Percentiles rank a stretch among this genome's conserved stretches.
Evolutionary conservation across 2,329 filamentous ascomycete genomes (phyloP).

Genomic region (Ramularia endophylla): DNA sequence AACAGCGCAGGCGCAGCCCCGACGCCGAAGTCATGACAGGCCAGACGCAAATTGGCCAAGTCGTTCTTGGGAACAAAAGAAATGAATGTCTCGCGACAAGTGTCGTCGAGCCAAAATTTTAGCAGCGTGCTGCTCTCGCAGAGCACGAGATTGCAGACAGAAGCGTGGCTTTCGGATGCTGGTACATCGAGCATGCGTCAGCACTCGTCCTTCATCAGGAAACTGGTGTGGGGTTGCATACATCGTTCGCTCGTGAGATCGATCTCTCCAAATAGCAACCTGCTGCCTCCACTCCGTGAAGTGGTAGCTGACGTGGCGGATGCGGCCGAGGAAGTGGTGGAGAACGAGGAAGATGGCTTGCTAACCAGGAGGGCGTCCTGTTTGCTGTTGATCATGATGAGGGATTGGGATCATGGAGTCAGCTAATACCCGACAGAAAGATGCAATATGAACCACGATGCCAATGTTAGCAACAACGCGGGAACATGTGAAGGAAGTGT

Average conservation of each 20-base stretch:
- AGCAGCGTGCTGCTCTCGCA: constrained; percentile 45
- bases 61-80: constrained; percentile 37
- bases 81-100: constrained; percentile 41
- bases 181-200: constrained; percentile 17
- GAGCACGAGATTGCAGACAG: constrained; percentile 44
- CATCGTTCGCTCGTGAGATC: constrained; percentile 38
- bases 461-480: constrained; percentile 11
- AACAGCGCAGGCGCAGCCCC: constrained; percentile 66
- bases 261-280: constrained; percentile 45
- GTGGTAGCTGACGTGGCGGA: constrained; percentile 31
- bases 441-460: constrained; percentile 15
- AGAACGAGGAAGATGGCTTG: constrained; percentile 31
- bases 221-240: constrained; percentile 17
- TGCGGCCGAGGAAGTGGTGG: constrained; percentile 26
- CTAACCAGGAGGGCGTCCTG: constrained; percentile 26
- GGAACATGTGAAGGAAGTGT: constrained; percentile 11
- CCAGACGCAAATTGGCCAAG: constrained; percentile 52
- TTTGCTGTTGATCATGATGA: constrained; percentile 23
- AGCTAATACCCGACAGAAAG: constrained; percentile 7
- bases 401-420: constrained; percentile 17
- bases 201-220: constrained; percentile 13
- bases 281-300: constrained; percentile 33
- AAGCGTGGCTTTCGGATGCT: constrained; percentile 42
- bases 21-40: constrained; percentile 65
- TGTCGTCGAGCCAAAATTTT: constrained; percentile 45